Conservation (phyloP, 2,329 filamentous ascomycete species). For the Elsinoe arachidis region DNA sequence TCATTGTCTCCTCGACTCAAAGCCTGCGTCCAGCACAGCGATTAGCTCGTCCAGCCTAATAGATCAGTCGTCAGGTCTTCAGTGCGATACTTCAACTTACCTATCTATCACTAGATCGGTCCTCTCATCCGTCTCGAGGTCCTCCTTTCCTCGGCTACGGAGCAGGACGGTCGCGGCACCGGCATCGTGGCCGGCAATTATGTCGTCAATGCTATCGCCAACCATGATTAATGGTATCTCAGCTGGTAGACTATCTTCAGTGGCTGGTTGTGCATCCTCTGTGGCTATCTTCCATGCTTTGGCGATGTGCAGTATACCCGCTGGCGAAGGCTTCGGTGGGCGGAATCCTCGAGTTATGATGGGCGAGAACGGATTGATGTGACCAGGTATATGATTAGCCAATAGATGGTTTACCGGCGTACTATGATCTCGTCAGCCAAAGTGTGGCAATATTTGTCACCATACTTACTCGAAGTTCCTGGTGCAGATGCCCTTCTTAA, state of each 20-base stretch:
- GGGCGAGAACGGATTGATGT: constrained; percentile 55
- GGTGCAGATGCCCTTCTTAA: constrained; percentile 83
- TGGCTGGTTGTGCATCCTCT: constrained; percentile 21
- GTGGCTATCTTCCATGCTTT: constrained; percentile 56
- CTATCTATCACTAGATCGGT: constrained; percentile 26
- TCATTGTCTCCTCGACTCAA: neutral
- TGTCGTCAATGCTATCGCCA: constrained; percentile 73
- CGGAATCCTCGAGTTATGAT: constrained; percentile 77
- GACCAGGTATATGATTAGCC: constrained; percentile 59
- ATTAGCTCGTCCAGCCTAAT: constrained; percentile 26
- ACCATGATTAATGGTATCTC: constrained; percentile 42
- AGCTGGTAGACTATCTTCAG: constrained; percentile 31
- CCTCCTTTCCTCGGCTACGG: constrained; percentile 28
- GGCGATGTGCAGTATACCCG: constrained; percentile 80
- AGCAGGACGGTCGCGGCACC: constrained; percentile 88
- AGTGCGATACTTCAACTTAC: constrained; percentile 1
- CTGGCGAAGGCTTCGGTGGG: constrained; percentile 80
- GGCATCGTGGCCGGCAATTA: constrained; percentile 73
- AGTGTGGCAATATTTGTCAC: neutral
- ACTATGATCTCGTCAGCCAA: constrained; percentile 20
- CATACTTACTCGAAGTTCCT: constrained; percentile 69
- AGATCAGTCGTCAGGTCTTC: neutral
- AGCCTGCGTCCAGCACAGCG: constrained; percentile 21
- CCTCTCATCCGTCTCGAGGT: constrained; percentile 25
- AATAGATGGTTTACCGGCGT: constrained; percentile 67